Evolutionary conservation across 2,329 filamentous ascomycete genomes (phyloP).

Genomic region (Alternaria dauci): DNA sequence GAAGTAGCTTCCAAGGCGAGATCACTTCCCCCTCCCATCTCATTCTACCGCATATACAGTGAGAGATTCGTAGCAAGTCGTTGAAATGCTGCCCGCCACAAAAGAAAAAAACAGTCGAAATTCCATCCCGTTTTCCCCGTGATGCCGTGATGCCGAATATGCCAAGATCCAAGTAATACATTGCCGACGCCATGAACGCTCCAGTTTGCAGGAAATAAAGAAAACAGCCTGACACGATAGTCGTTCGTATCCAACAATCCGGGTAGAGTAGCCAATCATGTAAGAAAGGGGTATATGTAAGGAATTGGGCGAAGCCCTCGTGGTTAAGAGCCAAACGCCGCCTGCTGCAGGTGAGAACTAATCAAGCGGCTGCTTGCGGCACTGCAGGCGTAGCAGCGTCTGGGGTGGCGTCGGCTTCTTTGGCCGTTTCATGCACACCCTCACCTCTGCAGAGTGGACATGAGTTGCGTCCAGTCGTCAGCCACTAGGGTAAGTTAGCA

Average conservation of each 20-base stretch:
- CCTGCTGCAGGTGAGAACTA: not conserved
- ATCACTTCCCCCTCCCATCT: not conserved
- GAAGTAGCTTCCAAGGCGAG: not conserved
- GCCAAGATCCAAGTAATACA: constrained; percentile 9
- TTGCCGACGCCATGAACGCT: constrained; percentile 14
- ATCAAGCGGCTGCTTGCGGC: constrained; percentile 20
- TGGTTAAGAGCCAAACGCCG: not conserved
- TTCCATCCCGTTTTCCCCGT: constrained; percentile 9
- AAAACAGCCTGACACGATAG: constrained; percentile 10
- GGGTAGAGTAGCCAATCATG: constrained; percentile 8
- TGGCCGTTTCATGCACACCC: constrained; percentile 62
- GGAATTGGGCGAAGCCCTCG: constrained; percentile 11
- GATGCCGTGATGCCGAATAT: constrained; percentile 18
- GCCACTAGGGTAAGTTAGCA: constrained; percentile 61
- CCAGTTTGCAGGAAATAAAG: constrained; percentile 5
- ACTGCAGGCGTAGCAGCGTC: constrained; percentile 12
- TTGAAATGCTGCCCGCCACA: constrained; percentile 19
- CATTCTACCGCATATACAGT: constrained; percentile 23
- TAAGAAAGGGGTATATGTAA: constrained; percentile 29
- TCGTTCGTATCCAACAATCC: constrained; percentile 16
- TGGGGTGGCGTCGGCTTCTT: constrained; percentile 23
- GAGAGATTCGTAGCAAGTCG: constrained; percentile 24
- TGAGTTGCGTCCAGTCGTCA: constrained; percentile 72
- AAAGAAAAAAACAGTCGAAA: constrained; percentile 3
- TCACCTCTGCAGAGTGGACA: constrained; percentile 69